Conservation (phyloP, 441 rosid species). For the Populus hybrid region DNA sequence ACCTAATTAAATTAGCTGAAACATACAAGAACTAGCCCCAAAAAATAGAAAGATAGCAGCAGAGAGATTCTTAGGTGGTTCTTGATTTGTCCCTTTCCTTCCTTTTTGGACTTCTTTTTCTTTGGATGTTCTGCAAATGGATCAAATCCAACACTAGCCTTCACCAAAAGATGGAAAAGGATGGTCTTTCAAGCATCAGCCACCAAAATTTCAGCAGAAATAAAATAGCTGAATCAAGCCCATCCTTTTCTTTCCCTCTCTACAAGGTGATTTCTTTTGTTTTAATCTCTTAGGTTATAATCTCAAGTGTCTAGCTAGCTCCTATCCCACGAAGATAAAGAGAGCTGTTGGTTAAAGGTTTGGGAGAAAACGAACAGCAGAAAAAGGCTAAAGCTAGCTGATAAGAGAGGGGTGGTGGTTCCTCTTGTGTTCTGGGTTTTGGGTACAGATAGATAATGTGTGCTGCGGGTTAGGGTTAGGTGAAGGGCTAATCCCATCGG, state of each 20-base stretch:
- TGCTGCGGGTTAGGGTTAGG: slow-evolving; percentile 37
- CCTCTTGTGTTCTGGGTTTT: background rate
- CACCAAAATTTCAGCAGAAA: slow-evolving; percentile 30
- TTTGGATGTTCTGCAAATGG: background rate
- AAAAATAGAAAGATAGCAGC: background rate
- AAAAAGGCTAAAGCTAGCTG: slow-evolving; percentile 1
- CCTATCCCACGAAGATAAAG: background rate
- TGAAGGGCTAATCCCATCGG: slow-evolving; percentile 34
- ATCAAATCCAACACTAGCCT: slow-evolving; percentile 8
- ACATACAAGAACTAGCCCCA: background rate
- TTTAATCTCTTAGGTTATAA: background rate
- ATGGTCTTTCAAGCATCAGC: slow-evolving; percentile 16
- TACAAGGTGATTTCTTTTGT: no score
- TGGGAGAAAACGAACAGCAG: slow-evolving; percentile 31
- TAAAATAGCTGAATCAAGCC: slow-evolving; percentile 22
- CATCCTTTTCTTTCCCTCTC: slow-evolving; percentile 7
- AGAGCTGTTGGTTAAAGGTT: slow-evolving; percentile 36
- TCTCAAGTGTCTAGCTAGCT: background rate
- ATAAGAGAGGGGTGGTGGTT: background rate
- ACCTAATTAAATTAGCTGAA: slow-evolving; percentile 22
- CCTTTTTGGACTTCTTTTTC: slow-evolving; percentile 5
- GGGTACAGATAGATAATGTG: background rate
- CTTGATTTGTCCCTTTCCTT: background rate
- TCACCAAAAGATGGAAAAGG: slow-evolving; percentile 1
- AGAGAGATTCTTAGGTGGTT: slow-evolving; percentile 3